These are phyloP conservation scores for Mycosarcoma maydis DNA, from an alignment of 1,284 basidiomycete genomes.

Conservation along the genomic window DNA sequence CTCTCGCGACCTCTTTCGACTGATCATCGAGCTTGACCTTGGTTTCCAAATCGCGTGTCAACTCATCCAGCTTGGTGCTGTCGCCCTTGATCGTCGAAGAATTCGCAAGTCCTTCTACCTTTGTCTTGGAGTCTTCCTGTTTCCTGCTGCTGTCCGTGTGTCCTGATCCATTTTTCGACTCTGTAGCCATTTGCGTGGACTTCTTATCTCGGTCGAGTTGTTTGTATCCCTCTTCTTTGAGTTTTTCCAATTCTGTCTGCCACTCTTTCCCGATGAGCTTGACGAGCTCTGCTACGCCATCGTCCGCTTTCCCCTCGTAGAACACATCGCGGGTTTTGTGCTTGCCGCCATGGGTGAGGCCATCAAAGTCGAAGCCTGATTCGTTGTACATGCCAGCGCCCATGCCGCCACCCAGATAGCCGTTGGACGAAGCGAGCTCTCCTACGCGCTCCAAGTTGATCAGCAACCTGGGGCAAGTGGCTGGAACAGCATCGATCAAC, in stretches of 20 bases:
- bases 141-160: not conserved
- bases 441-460: constrained; percentile 72
- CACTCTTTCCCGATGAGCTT: constrained; percentile 47
- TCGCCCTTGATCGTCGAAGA: constrained; percentile 23
- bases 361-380: constrained; percentile 63
- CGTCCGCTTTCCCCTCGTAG: constrained; percentile 57
- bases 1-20: not conserved
- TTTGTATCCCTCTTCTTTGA: constrained; percentile 25
- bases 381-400: constrained; percentile 36
- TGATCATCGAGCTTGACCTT: constrained; percentile 28
- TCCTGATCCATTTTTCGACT: not conserved
- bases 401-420: constrained; percentile 67
- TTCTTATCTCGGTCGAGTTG: constrained; percentile 13
- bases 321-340: constrained; percentile 55
- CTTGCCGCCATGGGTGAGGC: constrained; percentile 37
- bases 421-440: constrained; percentile 67
- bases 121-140: not conserved
- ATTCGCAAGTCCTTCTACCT: constrained; percentile 1
- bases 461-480: constrained; percentile 69
- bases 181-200: not conserved
- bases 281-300: constrained; percentile 47
- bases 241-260: constrained; percentile 33
- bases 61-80: constrained; percentile 21
- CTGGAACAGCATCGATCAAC: constrained; percentile 69
- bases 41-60: constrained; percentile 17